phyloP scores from a whole-genome alignment of 306 rosid genomes.

The Oxytropis ochrocephala region DNA sequence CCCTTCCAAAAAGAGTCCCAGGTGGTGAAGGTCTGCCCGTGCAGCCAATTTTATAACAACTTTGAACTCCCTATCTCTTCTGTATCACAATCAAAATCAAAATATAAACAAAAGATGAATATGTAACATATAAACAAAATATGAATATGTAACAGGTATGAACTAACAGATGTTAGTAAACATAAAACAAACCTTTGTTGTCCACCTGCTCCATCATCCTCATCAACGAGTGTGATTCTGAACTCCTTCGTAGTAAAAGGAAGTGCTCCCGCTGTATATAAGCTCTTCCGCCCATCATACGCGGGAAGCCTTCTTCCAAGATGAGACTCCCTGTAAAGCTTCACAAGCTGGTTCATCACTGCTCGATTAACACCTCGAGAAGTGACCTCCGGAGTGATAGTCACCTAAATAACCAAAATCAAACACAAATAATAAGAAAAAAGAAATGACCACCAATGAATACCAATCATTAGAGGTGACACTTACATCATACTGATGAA shows the following conservation, averaged over 20 bases:
- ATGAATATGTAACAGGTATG: background rate
- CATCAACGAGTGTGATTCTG: constrained; percentile 62
- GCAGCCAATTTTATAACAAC: constrained; percentile 92
- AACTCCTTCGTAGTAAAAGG: constrained; percentile 76
- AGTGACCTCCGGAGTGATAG: constrained; percentile 82
- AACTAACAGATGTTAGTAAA: background rate
- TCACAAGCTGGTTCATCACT: constrained; percentile 77
- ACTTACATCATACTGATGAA: constrained; percentile 96
- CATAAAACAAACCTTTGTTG: constrained; percentile 53
- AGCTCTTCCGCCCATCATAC: constrained; percentile 94
- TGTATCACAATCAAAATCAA: constrained; percentile 14
- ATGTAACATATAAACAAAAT: no score
- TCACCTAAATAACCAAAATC: constrained; percentile 44
- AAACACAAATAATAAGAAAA: background rate
- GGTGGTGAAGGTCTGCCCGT: constrained; percentile 88
- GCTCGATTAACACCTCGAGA: constrained; percentile 88
- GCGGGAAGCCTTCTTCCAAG: constrained; percentile 85
- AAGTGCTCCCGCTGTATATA: constrained; percentile 90
- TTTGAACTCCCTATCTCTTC: constrained; percentile 76
- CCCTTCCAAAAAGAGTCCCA: constrained; percentile 88
- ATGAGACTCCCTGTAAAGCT: constrained; percentile 61
- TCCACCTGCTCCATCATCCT: constrained; percentile 80
- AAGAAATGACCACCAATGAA: background rate
- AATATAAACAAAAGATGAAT: constrained; percentile 14
- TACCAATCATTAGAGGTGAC: background rate